Evolutionary conservation across 306 rosid species (phyloP), one percentile per base, ranked within the genome.

Genomic region (Rosa multiflora): DNA sequence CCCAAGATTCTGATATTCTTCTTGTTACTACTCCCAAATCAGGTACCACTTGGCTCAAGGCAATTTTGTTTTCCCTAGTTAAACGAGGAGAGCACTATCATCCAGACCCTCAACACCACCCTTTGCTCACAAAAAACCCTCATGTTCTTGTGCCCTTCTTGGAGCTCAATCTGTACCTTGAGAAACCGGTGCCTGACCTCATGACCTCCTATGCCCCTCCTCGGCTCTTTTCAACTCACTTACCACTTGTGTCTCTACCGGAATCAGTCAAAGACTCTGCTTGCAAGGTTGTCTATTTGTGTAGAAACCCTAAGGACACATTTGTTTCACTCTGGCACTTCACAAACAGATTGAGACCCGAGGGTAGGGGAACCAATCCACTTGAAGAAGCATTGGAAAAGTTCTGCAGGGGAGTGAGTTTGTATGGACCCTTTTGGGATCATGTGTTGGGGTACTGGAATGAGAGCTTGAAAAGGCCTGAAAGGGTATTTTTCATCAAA

Each of bases 31-130:
- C 35, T 64, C 89, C 83, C 18, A 88, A 86, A 75, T 63, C 83
- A 0, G 89, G 91, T n/a, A 86, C 87, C 58, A 88, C 85, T 10
- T 88, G 91, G 91, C 77, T 84, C 17, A 83, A 86, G 72, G 87
- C 89, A 6, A 47, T 85, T 8, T 5, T 67, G 12, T 88, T 86
- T 49, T 67, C 88, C 5, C 32, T 78, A 2, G 42, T 82, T 0
- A 86, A 84, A 13, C 74, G 89, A 5, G n/a, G 88, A 6, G 13
- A 43, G 8, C 68, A 2, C 4, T 47, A 76, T 68, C 79, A 63
- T 72, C 74, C 73, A 5, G 46, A 73, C 59, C 20, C 67, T 51
- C 67, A 68, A 42, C 32, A 46, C 0, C 83, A 82, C 40, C 88
- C 88, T 37, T 61, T 88, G 5, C 86, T 86, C 47, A 74, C 82